These are phyloP conservation scores for Haplosporangium sp. DNA, from an alignment of 371 early-diverging fungal genomes.

Conservation along the genomic window DNA sequence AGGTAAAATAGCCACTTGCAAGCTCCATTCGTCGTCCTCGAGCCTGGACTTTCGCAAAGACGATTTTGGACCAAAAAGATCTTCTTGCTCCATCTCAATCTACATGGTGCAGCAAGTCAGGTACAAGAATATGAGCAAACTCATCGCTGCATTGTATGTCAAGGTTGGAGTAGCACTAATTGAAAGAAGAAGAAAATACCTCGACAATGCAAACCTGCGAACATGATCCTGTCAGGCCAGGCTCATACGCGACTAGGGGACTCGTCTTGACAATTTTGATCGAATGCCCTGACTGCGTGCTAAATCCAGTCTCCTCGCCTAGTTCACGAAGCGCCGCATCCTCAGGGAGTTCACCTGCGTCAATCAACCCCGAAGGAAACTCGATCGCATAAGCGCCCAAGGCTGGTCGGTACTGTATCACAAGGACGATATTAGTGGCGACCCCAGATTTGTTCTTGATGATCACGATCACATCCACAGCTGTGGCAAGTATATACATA, in stretches of 20 bases:
- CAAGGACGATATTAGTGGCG: constrained; percentile 62
- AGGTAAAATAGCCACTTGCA: constrained; percentile 60
- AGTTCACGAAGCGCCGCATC: constrained; percentile 68
- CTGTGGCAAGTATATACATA: constrained; percentile 10
- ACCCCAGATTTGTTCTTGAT: constrained; percentile 27
- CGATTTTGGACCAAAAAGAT: constrained; percentile 27
- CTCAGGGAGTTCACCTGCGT: constrained; percentile 58
- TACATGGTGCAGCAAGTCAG: constrained; percentile 7
- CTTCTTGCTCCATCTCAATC: constrained; percentile 43
- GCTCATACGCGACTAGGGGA: constrained; percentile 65
- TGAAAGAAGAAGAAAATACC: constrained; percentile 15
- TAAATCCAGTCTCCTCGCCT: constrained; percentile 70
- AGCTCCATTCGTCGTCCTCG: constrained; percentile 70
- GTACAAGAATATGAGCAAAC: not conserved
- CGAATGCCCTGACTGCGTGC: constrained; percentile 28
- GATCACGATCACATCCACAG: constrained; percentile 41
- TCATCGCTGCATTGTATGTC: too few species aligned
- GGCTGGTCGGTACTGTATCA: constrained; percentile 74
- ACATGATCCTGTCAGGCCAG: constrained; percentile 68
- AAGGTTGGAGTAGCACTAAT: too few species aligned
- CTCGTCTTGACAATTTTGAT: constrained; percentile 29
- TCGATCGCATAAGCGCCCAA: constrained; percentile 66
- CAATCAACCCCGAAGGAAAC: constrained; percentile 75
- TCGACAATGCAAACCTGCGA: constrained; percentile 60
- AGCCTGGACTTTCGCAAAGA: constrained; percentile 36